phyloP scores from a whole-genome alignment of 805 yeast genomes.

The Wilhelminamyces savonicus region DNA sequence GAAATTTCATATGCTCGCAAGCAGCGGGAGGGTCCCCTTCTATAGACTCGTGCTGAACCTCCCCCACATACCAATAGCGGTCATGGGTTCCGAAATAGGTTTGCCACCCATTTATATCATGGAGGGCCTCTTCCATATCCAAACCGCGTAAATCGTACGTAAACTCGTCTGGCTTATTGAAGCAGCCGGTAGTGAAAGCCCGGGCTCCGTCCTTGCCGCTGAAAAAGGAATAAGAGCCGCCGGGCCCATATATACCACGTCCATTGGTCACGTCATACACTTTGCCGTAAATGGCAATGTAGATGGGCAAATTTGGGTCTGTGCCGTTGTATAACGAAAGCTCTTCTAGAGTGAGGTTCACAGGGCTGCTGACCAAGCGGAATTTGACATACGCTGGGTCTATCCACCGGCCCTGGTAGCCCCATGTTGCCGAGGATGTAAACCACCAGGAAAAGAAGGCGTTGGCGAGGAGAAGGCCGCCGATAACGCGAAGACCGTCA shows the following conservation, averaged over 20 bases:
- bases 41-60: constrained; percentile 39
- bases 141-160: constrained; percentile 66
- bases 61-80: constrained; percentile 60
- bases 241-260: constrained; percentile 49
- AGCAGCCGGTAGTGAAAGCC: constrained; percentile 68
- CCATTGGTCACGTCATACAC: constrained; percentile 59
- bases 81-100: constrained; percentile 37
- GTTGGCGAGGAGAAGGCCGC: constrained; percentile 43
- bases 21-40: constrained; percentile 46
- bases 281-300: constrained; percentile 51
- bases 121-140: constrained; percentile 29
- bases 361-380: constrained; percentile 7
- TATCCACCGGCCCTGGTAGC: constrained; percentile 46
- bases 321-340: constrained; percentile 48
- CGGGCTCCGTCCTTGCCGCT: constrained; percentile 66
- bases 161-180: constrained; percentile 44
- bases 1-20: constrained; percentile 23
- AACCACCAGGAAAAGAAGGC: constrained; percentile 49
- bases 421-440: constrained; percentile 58
- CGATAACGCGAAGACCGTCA: constrained; percentile 38
- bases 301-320: constrained; percentile 43
- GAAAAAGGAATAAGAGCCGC: constrained; percentile 49
- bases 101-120: constrained; percentile 48
- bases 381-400: constrained; percentile 36
- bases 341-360: constrained; percentile 37